Evolutionary conservation across 1,284 basidiomycete genomes (phyloP), one percentile per base, ranked within the genome.

Genomic region (Ustilago trichophora): DNA sequence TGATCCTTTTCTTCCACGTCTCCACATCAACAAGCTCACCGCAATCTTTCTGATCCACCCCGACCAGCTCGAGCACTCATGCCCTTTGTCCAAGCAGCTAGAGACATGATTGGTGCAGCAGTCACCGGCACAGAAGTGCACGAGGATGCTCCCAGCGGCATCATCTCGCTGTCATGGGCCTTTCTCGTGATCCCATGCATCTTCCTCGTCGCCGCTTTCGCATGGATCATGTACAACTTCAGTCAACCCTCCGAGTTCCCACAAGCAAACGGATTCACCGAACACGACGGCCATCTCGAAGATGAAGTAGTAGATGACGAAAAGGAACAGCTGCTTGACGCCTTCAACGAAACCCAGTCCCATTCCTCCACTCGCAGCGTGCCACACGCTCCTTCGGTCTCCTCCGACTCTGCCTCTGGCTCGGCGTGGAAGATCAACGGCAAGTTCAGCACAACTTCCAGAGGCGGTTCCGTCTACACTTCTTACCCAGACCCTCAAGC

Each of bases 121-220:
- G 13, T 29, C 9, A 31, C 44, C 2, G 48, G 16, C 3, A 25
- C 31, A 10, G 26, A 44, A 12, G 19, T 52, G 27, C 65, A 62
- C 46, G 35, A 68, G 36, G 29, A 68, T 31, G 58, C 58, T 29
- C 36, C 65, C 3, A 26, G 29, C 10, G 27, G 19, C 18, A 57
- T 68, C 53, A 41, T 68, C 21, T 68, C 65, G 24, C 57, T 68
- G 13, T 62, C 65, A 0, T 68, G 65, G 65, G 47, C 50, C 16
- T 58, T 68, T 22, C 49, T 68, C 6, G 22, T 62, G 15, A 42
- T 68, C 8, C 58, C 65, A 24, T 62, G 65, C 65, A 45, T 68
- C 42, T 62, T 68, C 26, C 44, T 68, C 26, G 29, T 68, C 22
- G 38, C 13, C n/a, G 57, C 48, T 10, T 68, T 68, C 22, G 46